Conservation (phyloP, 768 basidiomycete species). For the Cystofilobasidium macerans region DNA sequence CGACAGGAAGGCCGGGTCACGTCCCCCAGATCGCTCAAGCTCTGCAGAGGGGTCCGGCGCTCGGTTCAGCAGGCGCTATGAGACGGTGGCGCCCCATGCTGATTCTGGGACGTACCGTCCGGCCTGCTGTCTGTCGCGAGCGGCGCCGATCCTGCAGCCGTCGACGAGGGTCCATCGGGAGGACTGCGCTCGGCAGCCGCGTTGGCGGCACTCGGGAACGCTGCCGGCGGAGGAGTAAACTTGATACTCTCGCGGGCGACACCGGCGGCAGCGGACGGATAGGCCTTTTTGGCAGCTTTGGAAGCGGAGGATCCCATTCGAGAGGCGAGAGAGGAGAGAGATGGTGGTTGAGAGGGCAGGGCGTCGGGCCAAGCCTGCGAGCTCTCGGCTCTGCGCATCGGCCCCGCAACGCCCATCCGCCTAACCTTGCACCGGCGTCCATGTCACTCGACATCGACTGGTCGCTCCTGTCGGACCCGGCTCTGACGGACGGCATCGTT, state of each 20-base stretch:
- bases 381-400: not conserved
- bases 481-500: slow-evolving; percentile 53
- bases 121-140: not conserved
- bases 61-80: not conserved
- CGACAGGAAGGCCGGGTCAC: not conserved
- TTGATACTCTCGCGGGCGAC: not conserved
- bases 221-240: not conserved
- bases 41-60: not conserved
- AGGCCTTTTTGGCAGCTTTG: not conserved
- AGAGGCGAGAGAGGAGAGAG: too few species aligned
- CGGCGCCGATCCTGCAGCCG: not conserved
- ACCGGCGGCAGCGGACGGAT: not conserved
- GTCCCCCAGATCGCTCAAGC: slow-evolving; percentile 1
- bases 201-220: too few species aligned
- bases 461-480: slow-evolving; percentile 48
- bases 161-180: not conserved
- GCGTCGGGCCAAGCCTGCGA: not conserved
- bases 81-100: not conserved
- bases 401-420: not conserved
- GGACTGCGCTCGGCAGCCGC: not conserved
- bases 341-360: not conserved
- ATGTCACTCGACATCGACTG: slow-evolving; percentile 98
- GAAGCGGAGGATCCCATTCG: not conserved
- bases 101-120: too few species aligned
- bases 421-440: too few species aligned